Evolutionary conservation across 1,284 basidiomycete species (phyloP), one percentile per base, ranked within the genome.

Genomic region (Porodaedalea pini): DNA sequence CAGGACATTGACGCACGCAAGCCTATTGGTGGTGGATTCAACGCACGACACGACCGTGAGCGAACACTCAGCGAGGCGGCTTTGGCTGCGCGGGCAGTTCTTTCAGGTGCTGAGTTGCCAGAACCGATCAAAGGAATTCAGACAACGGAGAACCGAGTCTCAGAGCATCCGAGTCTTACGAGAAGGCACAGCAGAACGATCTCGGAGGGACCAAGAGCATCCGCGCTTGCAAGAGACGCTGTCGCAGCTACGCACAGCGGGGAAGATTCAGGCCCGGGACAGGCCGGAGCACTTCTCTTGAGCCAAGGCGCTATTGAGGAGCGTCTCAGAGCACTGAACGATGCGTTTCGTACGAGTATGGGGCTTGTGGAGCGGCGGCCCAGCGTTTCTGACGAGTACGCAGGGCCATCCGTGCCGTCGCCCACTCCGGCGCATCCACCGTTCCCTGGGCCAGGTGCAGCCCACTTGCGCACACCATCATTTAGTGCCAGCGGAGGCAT

Each of bases 1-100:
- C 82, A 86, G 65, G 84, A 88, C 52, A 88, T 89, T 47, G 86
- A 87, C 62, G 69, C 78, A 25, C 75, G 84, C 17, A 83, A 82
- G 64, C 88, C 86, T 0, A 72, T 90, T n/a, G 55, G 55, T 1
- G 61, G 55, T n/a, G 61, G 40, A 11, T 43, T 55, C 40, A 51
- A 37, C 32, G 17, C 23, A 13, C 36, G 47, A 21, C 58, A 56
- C 29, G 54, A 54, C n/a, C 54, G 58, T 15, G 58, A 61, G 25
- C 56, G 59, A 47, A 56, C 54, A 45, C 32, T 60, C 19, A 58
- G 60, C 27, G 53, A 56, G 43, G 47, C 45, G n/a, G 54, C 44
- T 23, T 34, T 51, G 4, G 50, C 36, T 29, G 37, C 32, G 15
- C 21, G 55, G 40, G 47, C 41, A 4, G 21, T 29, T 11, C 31